These are phyloP conservation scores for Triglochin maritima DNA, from an alignment of 106 monocot genomes.

Conservation along the genomic window DNA sequence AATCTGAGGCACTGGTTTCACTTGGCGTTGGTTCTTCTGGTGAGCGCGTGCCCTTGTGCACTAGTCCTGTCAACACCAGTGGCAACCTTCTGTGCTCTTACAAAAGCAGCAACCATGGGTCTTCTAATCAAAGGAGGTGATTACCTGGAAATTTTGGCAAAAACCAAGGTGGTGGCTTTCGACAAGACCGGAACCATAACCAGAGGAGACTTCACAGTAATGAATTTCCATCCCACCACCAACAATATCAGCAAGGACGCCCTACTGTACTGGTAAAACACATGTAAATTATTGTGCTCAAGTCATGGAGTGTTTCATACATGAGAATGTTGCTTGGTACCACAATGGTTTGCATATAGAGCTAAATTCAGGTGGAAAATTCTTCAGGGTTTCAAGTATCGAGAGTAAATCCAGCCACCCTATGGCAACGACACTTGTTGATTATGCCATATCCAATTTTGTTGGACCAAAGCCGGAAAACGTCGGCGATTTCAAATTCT, in stretches of 20 bases:
- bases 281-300: not conserved
- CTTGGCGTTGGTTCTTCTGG: conserved; percentile 77
- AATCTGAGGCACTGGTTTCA: conserved; percentile 54
- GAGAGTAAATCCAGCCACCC: conserved; percentile 97
- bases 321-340: too few species aligned
- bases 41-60: conserved; percentile 93
- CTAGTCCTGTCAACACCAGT: conserved; percentile 90
- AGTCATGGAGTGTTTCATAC: not conserved
- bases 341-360: too few species aligned
- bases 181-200: conserved; percentile 98
- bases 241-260: conserved; percentile 20
- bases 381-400: conserved; percentile 74
- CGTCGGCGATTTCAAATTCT: conserved; percentile 57
- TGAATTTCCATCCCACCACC: conserved; percentile 32
- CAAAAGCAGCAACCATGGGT: conserved; percentile 59
- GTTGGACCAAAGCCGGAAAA: conserved; percentile 62
- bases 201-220: conserved; percentile 69
- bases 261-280: conserved; percentile 73
- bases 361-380: not conserved
- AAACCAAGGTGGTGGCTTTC: conserved; percentile 66
- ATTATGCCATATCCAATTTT: conserved; percentile 53
- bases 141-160: conserved; percentile 67
- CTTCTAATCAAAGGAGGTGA: conserved; percentile 91
- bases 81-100: conserved; percentile 83
- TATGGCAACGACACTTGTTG: conserved; percentile 76